Conservation (phyloP, 768 basidiomycete genomes). For the Podaxis mareebaensis region DNA sequence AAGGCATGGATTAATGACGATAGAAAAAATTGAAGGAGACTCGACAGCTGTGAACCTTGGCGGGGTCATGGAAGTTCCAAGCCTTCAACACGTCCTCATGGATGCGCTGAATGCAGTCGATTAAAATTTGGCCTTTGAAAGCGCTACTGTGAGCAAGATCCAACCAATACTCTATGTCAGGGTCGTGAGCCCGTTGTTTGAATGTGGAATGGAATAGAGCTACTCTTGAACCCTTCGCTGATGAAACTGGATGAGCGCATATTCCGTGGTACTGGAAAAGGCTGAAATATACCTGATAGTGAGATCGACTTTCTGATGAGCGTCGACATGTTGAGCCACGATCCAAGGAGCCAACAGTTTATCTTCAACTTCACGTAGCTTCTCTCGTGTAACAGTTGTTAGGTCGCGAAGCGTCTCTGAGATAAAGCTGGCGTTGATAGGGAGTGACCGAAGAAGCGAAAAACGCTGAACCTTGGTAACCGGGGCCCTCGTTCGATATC, state of each 20-base stretch:
- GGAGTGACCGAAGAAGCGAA: neutral
- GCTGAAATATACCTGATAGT: neutral
- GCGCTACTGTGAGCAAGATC: neutral
- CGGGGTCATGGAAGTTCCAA: neutral
- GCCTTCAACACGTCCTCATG: neutral
- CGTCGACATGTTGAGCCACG: neutral
- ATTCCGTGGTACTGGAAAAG: neutral
- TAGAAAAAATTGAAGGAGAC: neutral
- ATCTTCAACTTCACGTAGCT: neutral
- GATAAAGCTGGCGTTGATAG: neutral
- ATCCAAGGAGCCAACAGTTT: neutral
- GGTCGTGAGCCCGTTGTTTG: neutral
- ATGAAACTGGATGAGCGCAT: neutral
- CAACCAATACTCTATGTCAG: neutral
- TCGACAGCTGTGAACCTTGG: neutral
- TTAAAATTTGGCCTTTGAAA: neutral
- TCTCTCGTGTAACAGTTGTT: neutral
- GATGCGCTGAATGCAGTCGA: neutral
- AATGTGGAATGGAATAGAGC: neutral
- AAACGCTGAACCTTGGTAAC: neutral
- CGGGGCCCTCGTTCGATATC: neutral
- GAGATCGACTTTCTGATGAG: neutral
- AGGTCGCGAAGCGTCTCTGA: neutral
- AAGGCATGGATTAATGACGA: neutral
- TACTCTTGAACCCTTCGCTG: neutral